A percentile compares a stretch with the other conserved stretches of the same genome.
Conservation (phyloP, 148 eudicot species). For the Chenopodium formosanum region DNA sequence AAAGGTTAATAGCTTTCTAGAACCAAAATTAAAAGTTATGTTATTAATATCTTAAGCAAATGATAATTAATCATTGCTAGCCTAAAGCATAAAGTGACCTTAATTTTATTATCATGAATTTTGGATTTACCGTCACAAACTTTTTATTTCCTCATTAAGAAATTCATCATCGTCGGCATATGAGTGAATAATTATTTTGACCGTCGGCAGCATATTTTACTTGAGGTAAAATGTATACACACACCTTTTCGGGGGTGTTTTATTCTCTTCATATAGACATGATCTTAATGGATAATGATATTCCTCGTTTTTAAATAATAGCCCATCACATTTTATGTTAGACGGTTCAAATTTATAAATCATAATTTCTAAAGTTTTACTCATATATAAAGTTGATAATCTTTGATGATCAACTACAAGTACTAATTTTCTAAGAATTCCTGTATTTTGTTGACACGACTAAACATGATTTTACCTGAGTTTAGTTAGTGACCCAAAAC, state of each 20-base stretch:
- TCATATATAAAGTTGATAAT: no score
- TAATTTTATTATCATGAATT: neutral
- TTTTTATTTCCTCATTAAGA: neutral
- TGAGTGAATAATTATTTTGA: neutral
- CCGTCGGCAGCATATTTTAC: neutral
- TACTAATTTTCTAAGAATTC: no score
- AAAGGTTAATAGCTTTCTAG: neutral
- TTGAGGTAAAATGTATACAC: neutral
- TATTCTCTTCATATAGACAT: no score
- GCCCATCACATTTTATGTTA: no score
- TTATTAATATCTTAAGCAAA: neutral
- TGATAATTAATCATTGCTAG: slow-evolving; percentile 10
- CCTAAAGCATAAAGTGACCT: neutral
- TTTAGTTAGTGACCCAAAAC: no score
- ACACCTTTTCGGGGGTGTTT: neutral
- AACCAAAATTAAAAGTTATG: neutral
- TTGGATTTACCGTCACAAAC: neutral
- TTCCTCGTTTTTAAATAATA: no score
- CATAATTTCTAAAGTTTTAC: no score
- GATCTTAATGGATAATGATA: no score
- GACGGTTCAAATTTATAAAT: no score
- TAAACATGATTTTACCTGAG: no score
- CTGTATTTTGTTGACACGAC: no score
- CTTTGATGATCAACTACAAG: no score
- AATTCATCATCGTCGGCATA: slow-evolving; percentile 1